Evolutionary conservation across 148 eudicot species (phyloP).

Genomic region (Bassia scoparia): DNA sequence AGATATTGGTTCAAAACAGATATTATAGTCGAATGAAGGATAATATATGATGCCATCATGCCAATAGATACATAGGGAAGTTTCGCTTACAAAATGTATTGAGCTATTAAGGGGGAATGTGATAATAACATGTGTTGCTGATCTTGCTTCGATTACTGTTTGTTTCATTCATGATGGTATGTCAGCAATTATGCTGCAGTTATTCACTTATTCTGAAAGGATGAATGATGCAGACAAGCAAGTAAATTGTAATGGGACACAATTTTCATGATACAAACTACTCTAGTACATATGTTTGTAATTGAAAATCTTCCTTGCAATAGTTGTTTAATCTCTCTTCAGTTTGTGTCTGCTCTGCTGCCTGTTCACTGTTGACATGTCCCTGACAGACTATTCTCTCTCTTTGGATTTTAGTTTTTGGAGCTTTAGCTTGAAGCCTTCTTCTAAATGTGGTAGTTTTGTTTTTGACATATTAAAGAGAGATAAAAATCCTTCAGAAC

Average conservation of each 20-base stretch:
- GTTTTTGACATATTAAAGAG: slow-evolving; percentile 74
- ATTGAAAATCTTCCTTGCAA: not conserved
- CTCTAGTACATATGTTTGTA: not conserved
- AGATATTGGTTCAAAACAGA: not conserved
- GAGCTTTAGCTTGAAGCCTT: slow-evolving; percentile 5
- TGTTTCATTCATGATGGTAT: not conserved
- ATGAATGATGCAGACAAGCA: too few species aligned
- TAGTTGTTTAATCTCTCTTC: not conserved
- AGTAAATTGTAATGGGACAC: not conserved
- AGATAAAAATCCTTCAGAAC: slow-evolving; percentile 89
- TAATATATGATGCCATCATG: not conserved
- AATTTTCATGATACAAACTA: not conserved
- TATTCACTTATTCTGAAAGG: too few species aligned
- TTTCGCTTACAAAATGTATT: not conserved
- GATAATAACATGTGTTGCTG: not conserved
- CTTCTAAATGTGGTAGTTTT: not conserved
- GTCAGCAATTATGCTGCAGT: not conserved
- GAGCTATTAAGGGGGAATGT: not conserved
- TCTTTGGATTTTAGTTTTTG: not conserved
- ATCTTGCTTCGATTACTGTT: not conserved
- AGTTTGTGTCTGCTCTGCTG: not conserved
- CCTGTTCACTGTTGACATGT: not conserved
- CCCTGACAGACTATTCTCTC: not conserved
- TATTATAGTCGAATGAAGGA: not conserved
- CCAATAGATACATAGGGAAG: not conserved